A percentile compares a stretch with the other conserved stretches of the same genome.
Conservation (phyloP, 2,329 filamentous ascomycete species). For the Alternaria novae-zelandiae region DNA sequence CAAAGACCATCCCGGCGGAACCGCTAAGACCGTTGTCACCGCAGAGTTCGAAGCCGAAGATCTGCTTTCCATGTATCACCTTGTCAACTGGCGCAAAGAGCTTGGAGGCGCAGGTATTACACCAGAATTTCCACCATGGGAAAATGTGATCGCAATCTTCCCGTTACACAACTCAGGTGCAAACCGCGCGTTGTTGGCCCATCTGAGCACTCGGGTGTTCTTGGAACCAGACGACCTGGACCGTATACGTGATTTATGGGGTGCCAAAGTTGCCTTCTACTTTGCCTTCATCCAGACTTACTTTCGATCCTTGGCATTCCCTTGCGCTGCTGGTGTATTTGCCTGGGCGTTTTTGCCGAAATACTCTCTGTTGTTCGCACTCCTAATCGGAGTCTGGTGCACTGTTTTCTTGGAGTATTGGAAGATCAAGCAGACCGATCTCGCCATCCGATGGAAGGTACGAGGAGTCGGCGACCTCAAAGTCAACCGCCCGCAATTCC, state of each 20-base stretch:
- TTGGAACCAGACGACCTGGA: constrained; percentile 72
- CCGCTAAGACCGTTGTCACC: constrained; percentile 52
- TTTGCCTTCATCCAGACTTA: constrained; percentile 46
- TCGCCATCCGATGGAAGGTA: constrained; percentile 44
- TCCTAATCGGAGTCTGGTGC: constrained; percentile 43
- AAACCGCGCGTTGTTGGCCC: constrained; percentile 77
- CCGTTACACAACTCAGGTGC: constrained; percentile 78
- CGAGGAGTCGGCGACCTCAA: constrained; percentile 40
- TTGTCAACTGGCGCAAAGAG: constrained; percentile 74
- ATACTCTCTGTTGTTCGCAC: constrained; percentile 40
- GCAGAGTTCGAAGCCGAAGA: constrained; percentile 80
- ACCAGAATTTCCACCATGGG: constrained; percentile 72
- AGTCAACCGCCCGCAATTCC: constrained; percentile 38
- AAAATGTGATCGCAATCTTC: constrained; percentile 75
- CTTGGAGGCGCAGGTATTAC: constrained; percentile 83
- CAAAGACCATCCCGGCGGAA: constrained; percentile 62
- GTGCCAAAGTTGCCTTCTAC: constrained; percentile 65
- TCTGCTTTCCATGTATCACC: constrained; percentile 75
- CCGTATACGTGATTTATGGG: constrained; percentile 76
- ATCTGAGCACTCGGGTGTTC: constrained; percentile 74
- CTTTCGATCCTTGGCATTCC: constrained; percentile 39
- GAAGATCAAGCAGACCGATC: constrained; percentile 42
- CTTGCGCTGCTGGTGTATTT: constrained; percentile 37
- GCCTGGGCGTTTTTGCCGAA: constrained; percentile 40
- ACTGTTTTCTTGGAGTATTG: constrained; percentile 46